These are phyloP conservation scores for Fonsecaea erecta DNA, from an alignment of 2,329 filamentous ascomycete species.

Conservation along the genomic window DNA sequence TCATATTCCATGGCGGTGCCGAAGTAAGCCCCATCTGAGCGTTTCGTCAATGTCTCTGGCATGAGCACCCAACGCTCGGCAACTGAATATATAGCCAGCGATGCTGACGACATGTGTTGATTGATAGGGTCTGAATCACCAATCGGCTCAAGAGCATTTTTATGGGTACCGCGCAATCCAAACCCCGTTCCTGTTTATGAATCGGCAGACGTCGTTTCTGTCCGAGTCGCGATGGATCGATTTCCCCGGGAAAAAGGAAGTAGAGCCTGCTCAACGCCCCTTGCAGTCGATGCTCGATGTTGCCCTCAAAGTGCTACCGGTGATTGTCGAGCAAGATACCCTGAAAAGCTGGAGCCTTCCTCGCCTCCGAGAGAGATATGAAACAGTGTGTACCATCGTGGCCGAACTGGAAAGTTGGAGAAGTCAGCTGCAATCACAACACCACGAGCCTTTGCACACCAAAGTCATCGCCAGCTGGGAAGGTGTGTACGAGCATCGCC, in stretches of 20 bases:
- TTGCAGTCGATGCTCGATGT: constrained; percentile 31
- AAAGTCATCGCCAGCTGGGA: constrained; percentile 22
- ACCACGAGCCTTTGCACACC: constrained; percentile 20
- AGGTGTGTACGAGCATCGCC: constrained; percentile 18
- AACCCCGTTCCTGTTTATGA: constrained; percentile 31
- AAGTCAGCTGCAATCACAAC: constrained; percentile 15
- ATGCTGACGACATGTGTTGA: background rate
- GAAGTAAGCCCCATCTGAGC: constrained; percentile 3
- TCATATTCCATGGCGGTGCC: constrained; percentile 25
- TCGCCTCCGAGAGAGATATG: constrained; percentile 18
- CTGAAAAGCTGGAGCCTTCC: constrained; percentile 17
- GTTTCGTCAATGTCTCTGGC: background rate
- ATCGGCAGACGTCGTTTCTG: constrained; percentile 26
- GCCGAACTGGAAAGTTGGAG: constrained; percentile 28
- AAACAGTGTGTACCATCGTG: constrained; percentile 9
- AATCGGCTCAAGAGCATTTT: constrained; percentile 23
- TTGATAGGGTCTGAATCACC: constrained; percentile 10
- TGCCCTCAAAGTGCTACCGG: constrained; percentile 23
- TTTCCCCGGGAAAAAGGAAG: constrained; percentile 24
- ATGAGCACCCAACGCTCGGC: background rate
- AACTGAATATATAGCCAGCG: background rate
- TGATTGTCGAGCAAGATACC: constrained; percentile 30
- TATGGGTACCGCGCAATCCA: constrained; percentile 30
- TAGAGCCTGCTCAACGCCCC: constrained; percentile 22
- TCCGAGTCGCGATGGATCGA: constrained; percentile 26